Percentiles rank a stretch among this genome's conserved stretches.
These are phyloP conservation scores for Tinospora cordifolia DNA, from an alignment of 164 flowering plant species.

Conservation along the genomic window DNA sequence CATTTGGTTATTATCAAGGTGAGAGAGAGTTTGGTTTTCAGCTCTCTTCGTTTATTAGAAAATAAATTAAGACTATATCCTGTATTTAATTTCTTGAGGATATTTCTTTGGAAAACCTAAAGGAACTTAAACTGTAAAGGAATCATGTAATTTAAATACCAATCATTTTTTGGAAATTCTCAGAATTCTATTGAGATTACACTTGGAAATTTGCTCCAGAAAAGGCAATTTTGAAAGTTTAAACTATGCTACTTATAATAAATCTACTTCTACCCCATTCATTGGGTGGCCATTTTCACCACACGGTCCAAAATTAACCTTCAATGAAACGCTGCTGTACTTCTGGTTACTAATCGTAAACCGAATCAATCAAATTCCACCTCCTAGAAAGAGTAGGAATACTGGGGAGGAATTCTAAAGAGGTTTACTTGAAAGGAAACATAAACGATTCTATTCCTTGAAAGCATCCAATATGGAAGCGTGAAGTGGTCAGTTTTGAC, in stretches of 20 bases:
- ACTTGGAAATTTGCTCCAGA: background rate
- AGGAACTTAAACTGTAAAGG: background rate
- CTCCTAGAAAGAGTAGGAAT: no score
- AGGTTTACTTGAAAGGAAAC: no score
- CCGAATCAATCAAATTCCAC: no score
- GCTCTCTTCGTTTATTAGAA: background rate
- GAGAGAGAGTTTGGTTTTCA: background rate
- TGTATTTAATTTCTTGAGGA: background rate
- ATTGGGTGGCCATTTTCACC: no score
- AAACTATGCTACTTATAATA: background rate
- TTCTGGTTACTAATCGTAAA: no score
- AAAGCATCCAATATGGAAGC: no score
- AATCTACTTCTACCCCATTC: no score
- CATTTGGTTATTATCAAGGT: constrained; percentile 98
- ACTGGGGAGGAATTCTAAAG: no score
- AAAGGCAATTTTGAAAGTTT: background rate
- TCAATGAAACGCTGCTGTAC: no score
- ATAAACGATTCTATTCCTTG: no score
- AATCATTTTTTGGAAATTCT: background rate
- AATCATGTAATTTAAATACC: background rate
- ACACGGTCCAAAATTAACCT: no score
- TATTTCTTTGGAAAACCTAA: background rate
- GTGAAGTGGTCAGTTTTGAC: no score
- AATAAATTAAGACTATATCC: background rate
- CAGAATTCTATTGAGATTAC: background rate